These are phyloP conservation scores for Phaeodactylum tricornutum DNA, from an alignment of 108 stramenopile genomes.

Conservation along the genomic window DNA sequence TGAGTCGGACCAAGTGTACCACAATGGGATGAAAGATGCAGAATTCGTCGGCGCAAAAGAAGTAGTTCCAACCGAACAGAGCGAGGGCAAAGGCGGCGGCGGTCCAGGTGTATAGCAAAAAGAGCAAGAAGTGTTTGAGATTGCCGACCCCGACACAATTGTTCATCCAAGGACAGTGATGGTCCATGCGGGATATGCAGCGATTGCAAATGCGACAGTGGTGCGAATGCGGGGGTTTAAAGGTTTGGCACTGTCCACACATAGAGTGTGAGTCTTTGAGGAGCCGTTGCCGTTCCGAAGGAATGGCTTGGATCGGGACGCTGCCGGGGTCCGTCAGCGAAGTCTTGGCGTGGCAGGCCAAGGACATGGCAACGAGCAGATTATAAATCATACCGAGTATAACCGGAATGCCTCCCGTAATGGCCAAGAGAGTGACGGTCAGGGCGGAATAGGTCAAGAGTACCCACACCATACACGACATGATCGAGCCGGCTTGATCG, in stretches of 20 bases:
- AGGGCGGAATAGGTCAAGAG: constrained; percentile 47
- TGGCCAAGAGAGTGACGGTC: constrained; percentile 51
- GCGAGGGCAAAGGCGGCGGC: constrained; percentile 65
- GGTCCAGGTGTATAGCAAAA: constrained; percentile 81
- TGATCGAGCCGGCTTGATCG: constrained; percentile 63
- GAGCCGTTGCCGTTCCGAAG: constrained; percentile 45
- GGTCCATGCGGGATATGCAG: constrained; percentile 90
- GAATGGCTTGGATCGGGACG: constrained; percentile 67
- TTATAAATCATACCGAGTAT: constrained; percentile 40
- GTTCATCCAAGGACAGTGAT: constrained; percentile 98
- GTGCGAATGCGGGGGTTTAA: constrained; percentile 87
- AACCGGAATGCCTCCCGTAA: constrained; percentile 42
- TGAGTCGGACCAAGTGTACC: constrained; percentile 61
- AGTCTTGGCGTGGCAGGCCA: constrained; percentile 72
- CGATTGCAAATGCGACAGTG: constrained; percentile 95
- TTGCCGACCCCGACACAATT: constrained; percentile 75
- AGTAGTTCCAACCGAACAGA: constrained; percentile 76
- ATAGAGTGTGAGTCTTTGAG: constrained; percentile 45
- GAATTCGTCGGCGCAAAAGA: constrained; percentile 48
- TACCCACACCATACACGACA: constrained; percentile 55
- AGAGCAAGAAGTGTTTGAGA: constrained; percentile 88
- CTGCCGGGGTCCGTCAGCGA: constrained; percentile 86
- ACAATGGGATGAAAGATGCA: constrained; percentile 64
- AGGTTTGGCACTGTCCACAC: constrained; percentile 82
- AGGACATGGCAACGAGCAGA: constrained; percentile 39